These are phyloP conservation scores for Codiaeum variegatum DNA, from an alignment of 441 rosid species.

Conservation along the genomic window DNA sequence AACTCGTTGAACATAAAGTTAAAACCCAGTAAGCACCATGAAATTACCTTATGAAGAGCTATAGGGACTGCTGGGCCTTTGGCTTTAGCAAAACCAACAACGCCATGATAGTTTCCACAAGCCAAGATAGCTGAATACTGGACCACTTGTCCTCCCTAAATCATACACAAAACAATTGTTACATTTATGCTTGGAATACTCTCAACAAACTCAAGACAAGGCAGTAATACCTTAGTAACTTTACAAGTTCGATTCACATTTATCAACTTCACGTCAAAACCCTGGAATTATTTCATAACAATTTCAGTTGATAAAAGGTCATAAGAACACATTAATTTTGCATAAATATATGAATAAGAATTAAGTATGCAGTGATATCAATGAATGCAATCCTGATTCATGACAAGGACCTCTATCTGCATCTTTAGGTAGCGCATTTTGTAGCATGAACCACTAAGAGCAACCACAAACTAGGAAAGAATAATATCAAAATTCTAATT, in stretches of 20 bases:
- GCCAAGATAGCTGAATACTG: conserved; percentile 79
- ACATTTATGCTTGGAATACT: conserved; percentile 7
- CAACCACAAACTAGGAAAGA: background rate
- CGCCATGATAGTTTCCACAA: conserved; percentile 88
- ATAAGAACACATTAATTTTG: conserved; percentile 7
- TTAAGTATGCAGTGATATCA: background rate
- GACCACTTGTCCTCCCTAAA: conserved; percentile 76
- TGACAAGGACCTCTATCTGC: background rate
- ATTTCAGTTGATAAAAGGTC: conserved; percentile 8
- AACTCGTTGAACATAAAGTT: background rate
- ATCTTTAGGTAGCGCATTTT: background rate
- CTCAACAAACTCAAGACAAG: conserved; percentile 16
- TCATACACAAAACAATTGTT: background rate
- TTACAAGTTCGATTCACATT: conserved; percentile 85
- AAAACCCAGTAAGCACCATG: background rate
- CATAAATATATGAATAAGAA: background rate
- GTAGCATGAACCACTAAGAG: background rate
- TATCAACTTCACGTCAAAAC: conserved; percentile 79
- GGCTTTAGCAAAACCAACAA: conserved; percentile 86
- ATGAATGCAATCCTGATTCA: background rate
- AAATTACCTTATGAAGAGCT: conserved; percentile 79
- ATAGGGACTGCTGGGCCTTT: conserved; percentile 67
- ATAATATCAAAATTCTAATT: background rate
- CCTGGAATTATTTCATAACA: conserved; percentile 43
- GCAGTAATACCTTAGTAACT: conserved; percentile 73